These are phyloP conservation scores for Suillus subalutaceus DNA, from an alignment of 768 basidiomycete genomes.

Conservation along the genomic window DNA sequence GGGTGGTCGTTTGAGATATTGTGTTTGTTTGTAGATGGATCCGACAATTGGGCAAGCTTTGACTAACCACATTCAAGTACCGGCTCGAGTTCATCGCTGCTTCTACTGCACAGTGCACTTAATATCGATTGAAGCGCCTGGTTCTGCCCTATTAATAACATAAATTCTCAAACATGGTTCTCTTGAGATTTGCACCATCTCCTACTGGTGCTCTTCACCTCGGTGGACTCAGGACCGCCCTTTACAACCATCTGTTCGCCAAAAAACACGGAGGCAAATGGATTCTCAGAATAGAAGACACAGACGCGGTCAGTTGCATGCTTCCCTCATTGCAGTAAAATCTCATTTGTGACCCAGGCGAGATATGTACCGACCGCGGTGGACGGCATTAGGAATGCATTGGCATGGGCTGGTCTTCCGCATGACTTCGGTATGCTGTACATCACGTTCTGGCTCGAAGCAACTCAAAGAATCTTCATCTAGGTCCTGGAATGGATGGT, in stretches of 20 bases:
- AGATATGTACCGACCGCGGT: slow-evolving; percentile 84
- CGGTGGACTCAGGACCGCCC: slow-evolving; percentile 90
- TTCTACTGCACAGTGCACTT: not conserved
- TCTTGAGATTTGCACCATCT: slow-evolving; percentile 94
- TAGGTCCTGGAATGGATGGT: slow-evolving; percentile 80
- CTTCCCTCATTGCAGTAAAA: slow-evolving; percentile 2
- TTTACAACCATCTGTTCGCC: slow-evolving; percentile 90
- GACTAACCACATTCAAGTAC: not conserved
- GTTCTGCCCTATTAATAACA: not conserved
- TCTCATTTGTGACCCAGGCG: slow-evolving; percentile 46
- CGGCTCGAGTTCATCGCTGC: not conserved
- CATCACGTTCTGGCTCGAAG: not conserved
- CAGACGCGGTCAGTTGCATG: slow-evolving; percentile 66
- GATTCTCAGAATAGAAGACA: slow-evolving; percentile 94
- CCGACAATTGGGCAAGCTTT: not conserved
- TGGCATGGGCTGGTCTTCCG: slow-evolving; percentile 90
- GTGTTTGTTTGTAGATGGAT: too few relatives aligned
- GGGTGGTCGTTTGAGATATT: too few relatives aligned
- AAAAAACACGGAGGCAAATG: slow-evolving; percentile 83
- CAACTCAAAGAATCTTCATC: slow-evolving; percentile 12
- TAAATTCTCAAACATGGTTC: slow-evolving; percentile 42
- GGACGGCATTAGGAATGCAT: slow-evolving; percentile 71
- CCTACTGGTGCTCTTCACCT: slow-evolving; percentile 95
- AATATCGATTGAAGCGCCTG: not conserved
- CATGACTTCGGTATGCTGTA: slow-evolving; percentile 79